Evolutionary conservation across 768 basidiomycete genomes (phyloP), one percentile per base, ranked within the genome.

Genomic region (Xanthoconium purpureum): DNA sequence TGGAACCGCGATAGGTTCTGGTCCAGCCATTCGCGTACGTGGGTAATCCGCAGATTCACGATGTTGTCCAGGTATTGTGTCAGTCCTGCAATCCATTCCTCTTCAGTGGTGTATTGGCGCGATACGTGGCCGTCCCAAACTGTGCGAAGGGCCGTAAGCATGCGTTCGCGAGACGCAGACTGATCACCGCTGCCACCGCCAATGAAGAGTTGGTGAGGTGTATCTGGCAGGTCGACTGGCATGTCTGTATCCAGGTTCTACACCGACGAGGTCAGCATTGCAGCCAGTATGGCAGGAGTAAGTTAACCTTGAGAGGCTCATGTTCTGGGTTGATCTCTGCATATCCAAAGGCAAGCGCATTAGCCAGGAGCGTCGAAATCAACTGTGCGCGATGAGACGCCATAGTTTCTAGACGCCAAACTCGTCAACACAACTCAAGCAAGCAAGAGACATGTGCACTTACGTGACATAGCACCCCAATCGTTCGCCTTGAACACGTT

Each of bases 381-480:
- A 74, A 56, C 37, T 80, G 75, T 3, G 75, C 76, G 17, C 78
- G 76, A 65, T 81, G 79, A n/a, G 77, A 73, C 3, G 75, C 74
- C 64, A 81, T 74, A 1, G 76, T 80, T 71, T 80, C 80, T 82
- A 53, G 10, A 56, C 1, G 42, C 17, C 10, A 18, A 14, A 44
- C 9, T 59, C 40, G 15, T 52, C 28, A 45, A 39, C 24, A 24
- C n/a, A 15, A 1, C n/a, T 20, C 30, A 30, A 33, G 28, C 1
- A 17, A 14, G 3, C 3, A 15, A 38, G 28, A 32, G 1, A 9
- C 1, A 0, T 9, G 9, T 17, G 2, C 8, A 66, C 83, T 47
- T 60, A 86, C 85, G 83, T 44, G 84, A 84, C 48, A 85, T 71
- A 0, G 84, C 74, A 15, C 82, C 81, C 84, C 85, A 86, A 57